Evolutionary conservation across 1,284 basidiomycete genomes (phyloP).

Genomic region (Paramarasmius palmivorus): DNA sequence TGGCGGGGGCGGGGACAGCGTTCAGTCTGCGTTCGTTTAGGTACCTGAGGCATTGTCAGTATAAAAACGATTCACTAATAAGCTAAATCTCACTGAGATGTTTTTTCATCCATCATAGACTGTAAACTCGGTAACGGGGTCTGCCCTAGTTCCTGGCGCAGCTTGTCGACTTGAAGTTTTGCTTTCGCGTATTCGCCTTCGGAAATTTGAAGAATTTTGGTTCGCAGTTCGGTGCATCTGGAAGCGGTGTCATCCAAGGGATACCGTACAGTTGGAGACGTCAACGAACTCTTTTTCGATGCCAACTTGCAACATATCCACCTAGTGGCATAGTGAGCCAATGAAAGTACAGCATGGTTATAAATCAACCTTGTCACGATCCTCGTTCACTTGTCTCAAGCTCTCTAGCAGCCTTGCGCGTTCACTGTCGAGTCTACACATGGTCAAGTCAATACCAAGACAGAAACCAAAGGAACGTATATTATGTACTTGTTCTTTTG

Average conservation of each 20-base stretch:
- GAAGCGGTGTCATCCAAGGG: neutral
- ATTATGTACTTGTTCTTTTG: conserved; percentile 75
- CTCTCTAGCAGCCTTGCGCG: conserved; percentile 5
- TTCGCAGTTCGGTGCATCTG: conserved; percentile 62
- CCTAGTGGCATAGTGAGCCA: conserved; percentile 10
- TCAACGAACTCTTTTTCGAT: conserved; percentile 60
- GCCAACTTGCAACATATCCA: conserved; percentile 40
- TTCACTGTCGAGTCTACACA: conserved; percentile 32
- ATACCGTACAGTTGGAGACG: neutral
- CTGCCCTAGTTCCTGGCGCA: conserved; percentile 74
- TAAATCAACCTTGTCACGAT: conserved; percentile 8
- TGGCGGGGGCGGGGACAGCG: conserved; percentile 27
- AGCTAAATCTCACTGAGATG: conserved; percentile 55
- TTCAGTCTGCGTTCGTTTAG: conserved; percentile 44
- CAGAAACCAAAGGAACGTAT: neutral
- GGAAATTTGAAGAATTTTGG: conserved; percentile 63
- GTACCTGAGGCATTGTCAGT: conserved; percentile 31
- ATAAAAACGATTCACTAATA: neutral
- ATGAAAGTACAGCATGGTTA: neutral
- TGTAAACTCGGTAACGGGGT: conserved; percentile 69
- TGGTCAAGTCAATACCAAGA: conserved; percentile 2
- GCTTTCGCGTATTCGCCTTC: conserved; percentile 74
- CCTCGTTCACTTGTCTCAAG: conserved; percentile 15
- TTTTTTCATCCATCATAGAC: conserved; percentile 71
- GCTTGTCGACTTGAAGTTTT: conserved; percentile 71